Percentiles rank a stretch among this genome's conserved stretches.
phyloP scores from a whole-genome alignment of 495 filamentous ascomycete species.

The Schizothecium vesticola region DNA sequence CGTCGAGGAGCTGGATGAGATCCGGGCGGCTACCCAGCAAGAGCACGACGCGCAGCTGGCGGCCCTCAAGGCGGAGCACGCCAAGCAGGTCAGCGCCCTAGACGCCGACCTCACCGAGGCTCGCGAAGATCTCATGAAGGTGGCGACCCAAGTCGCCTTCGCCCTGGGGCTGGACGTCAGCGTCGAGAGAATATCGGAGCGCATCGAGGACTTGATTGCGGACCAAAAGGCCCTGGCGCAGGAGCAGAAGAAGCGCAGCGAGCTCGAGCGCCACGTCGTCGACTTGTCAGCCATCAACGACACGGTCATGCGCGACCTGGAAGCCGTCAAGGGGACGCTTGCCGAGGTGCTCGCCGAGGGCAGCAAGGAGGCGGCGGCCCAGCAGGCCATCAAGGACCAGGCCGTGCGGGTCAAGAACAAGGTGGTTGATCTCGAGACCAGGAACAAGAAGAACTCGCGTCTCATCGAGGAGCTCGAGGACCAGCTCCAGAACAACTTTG shows the following conservation, averaged over 20 bases:
- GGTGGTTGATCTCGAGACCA: slow-evolving; percentile 57
- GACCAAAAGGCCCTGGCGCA: slow-evolving; percentile 44
- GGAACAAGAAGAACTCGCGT: slow-evolving; percentile 76
- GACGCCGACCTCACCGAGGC: slow-evolving; percentile 66
- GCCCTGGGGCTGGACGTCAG: slow-evolving; percentile 50
- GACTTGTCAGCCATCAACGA: slow-evolving; percentile 51
- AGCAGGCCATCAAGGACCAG: slow-evolving; percentile 59
- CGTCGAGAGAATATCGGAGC: slow-evolving; percentile 50
- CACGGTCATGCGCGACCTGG: slow-evolving; percentile 50
- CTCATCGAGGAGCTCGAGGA: slow-evolving; percentile 96
- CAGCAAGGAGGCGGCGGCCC: slow-evolving; percentile 39
- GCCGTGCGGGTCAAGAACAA: slow-evolving; percentile 68
- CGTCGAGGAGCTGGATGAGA: slow-evolving; percentile 44
- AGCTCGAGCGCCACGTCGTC: slow-evolving; percentile 43
- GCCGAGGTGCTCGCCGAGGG: slow-evolving; percentile 40
- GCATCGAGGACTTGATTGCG: slow-evolving; percentile 46
- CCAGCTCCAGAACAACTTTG: slow-evolving; percentile 89
- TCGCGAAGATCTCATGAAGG: slow-evolving; percentile 60
- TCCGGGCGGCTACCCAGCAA: slow-evolving; percentile 34
- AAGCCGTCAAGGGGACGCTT: slow-evolving; percentile 43
- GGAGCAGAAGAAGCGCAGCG: slow-evolving; percentile 52
- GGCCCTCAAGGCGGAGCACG: slow-evolving; percentile 49
- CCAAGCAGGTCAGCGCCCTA: slow-evolving; percentile 54
- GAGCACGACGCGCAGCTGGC: slow-evolving; percentile 41
- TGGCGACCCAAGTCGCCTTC: slow-evolving; percentile 52